Conservation (phyloP, 768 basidiomycete species). For the Tylopilus balloui region DNA sequence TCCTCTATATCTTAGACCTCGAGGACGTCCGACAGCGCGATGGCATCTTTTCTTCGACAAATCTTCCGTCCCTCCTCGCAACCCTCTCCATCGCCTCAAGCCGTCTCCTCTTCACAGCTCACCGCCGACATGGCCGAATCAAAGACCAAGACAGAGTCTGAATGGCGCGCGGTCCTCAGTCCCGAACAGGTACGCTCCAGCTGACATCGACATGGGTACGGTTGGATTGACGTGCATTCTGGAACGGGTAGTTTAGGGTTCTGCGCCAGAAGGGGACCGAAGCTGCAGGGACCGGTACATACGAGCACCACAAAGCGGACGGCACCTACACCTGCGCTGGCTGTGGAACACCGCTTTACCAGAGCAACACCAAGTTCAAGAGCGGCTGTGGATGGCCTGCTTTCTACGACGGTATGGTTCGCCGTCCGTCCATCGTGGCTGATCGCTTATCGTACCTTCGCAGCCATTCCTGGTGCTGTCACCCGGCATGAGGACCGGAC, state of each 20-base stretch:
- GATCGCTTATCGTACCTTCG: neutral
- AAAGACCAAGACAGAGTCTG: conserved; percentile 55
- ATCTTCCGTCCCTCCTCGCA: too few species aligned
- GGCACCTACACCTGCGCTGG: conserved; percentile 80
- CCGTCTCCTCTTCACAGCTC: too few species aligned
- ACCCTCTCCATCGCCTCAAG: neutral
- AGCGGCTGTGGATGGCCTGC: conserved; percentile 98
- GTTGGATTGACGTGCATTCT: neutral
- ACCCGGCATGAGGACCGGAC: conserved; percentile 67
- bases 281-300: conserved; percentile 68
- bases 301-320: conserved; percentile 58
- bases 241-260: conserved; percentile 63
- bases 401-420: conserved; percentile 76
- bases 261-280: conserved; percentile 89
- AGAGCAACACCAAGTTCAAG: conserved; percentile 84
- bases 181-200: conserved; percentile 66
- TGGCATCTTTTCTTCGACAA: too few species aligned
- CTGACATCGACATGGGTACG: too few species aligned
- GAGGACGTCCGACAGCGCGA: too few species aligned
- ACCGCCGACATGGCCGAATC: conserved; percentile 25
- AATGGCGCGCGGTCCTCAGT: conserved; percentile 80
- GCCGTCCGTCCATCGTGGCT: neutral
- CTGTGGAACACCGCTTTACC: conserved; percentile 81
- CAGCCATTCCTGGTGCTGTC: conserved; percentile 89
- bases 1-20: too few species aligned